Percentiles rank a stretch among this genome's conserved stretches.
Conservation (phyloP, 805 yeast genomes). For the Starmerella kuoi region DNA sequence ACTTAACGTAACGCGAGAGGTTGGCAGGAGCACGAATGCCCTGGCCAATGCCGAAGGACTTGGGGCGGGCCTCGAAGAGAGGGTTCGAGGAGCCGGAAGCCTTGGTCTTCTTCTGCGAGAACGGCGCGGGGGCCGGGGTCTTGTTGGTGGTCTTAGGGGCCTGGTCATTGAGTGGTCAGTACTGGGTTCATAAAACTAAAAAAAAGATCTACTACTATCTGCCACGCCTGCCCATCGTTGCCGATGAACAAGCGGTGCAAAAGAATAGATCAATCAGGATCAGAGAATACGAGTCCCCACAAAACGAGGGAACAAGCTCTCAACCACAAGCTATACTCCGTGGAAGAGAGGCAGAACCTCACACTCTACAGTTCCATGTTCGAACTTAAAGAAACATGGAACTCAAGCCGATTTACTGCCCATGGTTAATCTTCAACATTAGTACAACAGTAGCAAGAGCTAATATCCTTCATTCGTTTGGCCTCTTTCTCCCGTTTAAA, state of each 20-base stretch:
- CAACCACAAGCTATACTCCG: slow-evolving; percentile 24
- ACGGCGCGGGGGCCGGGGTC: slow-evolving; percentile 78
- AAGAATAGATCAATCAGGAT: neutral
- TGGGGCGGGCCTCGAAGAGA: slow-evolving; percentile 77
- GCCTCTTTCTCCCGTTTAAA: slow-evolving; percentile 3
- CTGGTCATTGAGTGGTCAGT: slow-evolving; percentile 28
- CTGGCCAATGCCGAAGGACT: slow-evolving; percentile 95
- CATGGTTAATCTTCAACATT: slow-evolving; percentile 13
- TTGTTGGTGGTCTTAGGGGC: slow-evolving; percentile 78
- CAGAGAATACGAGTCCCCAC: slow-evolving; percentile 8
- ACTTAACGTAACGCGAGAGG: slow-evolving; percentile 92
- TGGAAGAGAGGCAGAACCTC: slow-evolving; percentile 23
- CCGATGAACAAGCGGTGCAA: neutral
- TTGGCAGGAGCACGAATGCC: slow-evolving; percentile 87
- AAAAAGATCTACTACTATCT: no score
- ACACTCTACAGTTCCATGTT: slow-evolving; percentile 17
- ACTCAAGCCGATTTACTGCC: slow-evolving; percentile 19
- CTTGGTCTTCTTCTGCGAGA: slow-evolving; percentile 32
- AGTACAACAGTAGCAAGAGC: slow-evolving; percentile 13
- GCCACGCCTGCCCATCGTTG: no score
- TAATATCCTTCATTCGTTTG: neutral
- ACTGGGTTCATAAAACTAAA: slow-evolving; percentile 14
- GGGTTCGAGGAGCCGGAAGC: slow-evolving; percentile 48
- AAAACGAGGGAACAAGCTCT: slow-evolving; percentile 11
- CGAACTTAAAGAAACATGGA: neutral